Conservation (phyloP, 441 rosid genomes). For the Corymbia citriodora region DNA sequence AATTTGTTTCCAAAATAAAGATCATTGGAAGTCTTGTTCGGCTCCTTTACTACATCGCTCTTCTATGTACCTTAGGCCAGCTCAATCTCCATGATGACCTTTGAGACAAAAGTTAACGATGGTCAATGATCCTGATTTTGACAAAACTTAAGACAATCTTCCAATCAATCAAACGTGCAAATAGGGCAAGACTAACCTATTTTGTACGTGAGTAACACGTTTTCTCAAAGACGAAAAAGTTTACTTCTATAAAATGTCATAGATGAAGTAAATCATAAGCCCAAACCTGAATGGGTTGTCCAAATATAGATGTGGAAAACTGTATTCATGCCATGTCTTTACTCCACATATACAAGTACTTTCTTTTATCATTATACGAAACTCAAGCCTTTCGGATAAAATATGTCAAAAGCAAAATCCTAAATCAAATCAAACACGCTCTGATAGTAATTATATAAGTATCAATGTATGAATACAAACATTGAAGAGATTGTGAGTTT, state of each 20-base stretch:
- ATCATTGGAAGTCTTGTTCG: too few species aligned
- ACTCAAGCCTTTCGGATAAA: fast-evolving
- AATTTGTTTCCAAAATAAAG: neutral
- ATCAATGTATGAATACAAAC: neutral
- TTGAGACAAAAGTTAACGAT: too few species aligned
- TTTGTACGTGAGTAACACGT: too few species aligned
- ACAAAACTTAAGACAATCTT: too few species aligned
- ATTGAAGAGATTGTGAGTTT: neutral
- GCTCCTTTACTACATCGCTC: too few species aligned
- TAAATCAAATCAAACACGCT: neutral
- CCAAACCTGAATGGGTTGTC: fast-evolving
- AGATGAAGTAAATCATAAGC: neutral
- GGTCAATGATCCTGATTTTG: too few species aligned
- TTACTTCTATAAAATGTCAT: too few species aligned
- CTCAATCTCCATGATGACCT: too few species aligned
- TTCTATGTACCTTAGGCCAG: too few species aligned
- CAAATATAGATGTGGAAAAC: neutral
- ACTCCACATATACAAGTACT: neutral
- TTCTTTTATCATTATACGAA: neutral
- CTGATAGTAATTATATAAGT: neutral
- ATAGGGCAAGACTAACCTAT: too few species aligned
- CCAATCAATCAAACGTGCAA: too few species aligned
- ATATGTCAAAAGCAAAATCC: neutral
- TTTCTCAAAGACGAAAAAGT: too few species aligned
- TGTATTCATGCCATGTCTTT: neutral